Evolutionary conservation across 2,329 filamentous ascomycete species (phyloP), one percentile per base, ranked within the genome.

Genomic region (Thelonectria rubi): DNA sequence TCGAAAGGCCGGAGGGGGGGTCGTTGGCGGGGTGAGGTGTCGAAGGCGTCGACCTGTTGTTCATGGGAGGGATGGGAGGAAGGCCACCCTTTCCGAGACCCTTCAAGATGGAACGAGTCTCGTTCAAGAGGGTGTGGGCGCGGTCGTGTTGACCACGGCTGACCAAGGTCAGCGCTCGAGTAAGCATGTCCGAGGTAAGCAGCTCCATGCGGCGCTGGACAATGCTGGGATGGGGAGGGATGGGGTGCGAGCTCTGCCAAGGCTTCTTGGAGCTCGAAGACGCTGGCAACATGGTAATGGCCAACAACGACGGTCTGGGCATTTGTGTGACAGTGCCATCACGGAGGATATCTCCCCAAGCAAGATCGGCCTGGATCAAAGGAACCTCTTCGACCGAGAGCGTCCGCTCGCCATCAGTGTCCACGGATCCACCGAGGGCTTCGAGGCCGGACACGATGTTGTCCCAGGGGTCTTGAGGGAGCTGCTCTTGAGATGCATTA

Each of bases 181-280:
- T 97, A 65, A 99, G 86, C 95, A 99, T 99, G 75, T 99, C 95
- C 1, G 94, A 98, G 2, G 95, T 98, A 55, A 99, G 85, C 30
- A 99, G 83, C 78, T 99, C 95, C 95, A 99, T 99, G 47, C 95
- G 91, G 42, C 95, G 88, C 79, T 99, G 95, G 7, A 99, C 94
- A 62, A 99, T 93, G 64, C 90, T 92, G 5, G 95, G 94, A 74
- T 98, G 95, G 47, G 95, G 94, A 14, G 95, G 95, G 64, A 99
- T 99, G 1, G 93, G 92, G 14, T 94, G 92, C 12, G 84, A 81
- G 68, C 82, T 86, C 46, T 80, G 81, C 86, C 86, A 89, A 15
- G 88, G 86, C 67, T 86, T 90, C 79, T 89, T 88, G 64, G 86
- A 86, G 56, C 84, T 85, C 24, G 83, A 82, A 5, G 77, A 76